Conservation (phyloP, 495 filamentous ascomycete genomes). For the Aspergillus kassunensis region DNA sequence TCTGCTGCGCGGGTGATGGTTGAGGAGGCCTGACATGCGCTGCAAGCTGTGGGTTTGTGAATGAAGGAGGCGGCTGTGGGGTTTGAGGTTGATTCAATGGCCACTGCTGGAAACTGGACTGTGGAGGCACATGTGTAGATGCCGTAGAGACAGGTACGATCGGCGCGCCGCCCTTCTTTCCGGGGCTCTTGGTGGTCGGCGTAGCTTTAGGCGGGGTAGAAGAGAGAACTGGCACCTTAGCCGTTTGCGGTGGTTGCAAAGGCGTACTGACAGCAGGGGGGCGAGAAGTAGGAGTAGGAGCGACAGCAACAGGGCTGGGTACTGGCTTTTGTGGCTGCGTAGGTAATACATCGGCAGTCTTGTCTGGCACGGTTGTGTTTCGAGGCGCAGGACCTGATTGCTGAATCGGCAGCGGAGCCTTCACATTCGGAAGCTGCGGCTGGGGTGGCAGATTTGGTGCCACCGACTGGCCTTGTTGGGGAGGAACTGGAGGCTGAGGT, state of each 20-base stretch:
- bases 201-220: conserved; percentile 11
- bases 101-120: conserved; percentile 43
- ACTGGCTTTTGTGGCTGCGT: conserved; percentile 17
- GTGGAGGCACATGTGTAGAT: conserved; percentile 23
- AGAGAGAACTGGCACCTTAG: conserved; percentile 17
- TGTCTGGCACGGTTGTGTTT: conserved; percentile 13
- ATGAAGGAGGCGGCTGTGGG: conserved; percentile 23
- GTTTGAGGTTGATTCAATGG: conserved; percentile 36
- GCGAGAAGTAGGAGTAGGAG: conserved; percentile 4
- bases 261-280: conserved; percentile 12
- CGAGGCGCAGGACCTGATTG: conserved; percentile 29
- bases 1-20: conserved; percentile 11
- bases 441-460: conserved; percentile 27
- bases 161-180: conserved; percentile 18
- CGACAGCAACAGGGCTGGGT: conserved; percentile 15
- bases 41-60: conserved; percentile 6
- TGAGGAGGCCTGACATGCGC: conserved; percentile 15
- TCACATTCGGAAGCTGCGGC: conserved; percentile 31
- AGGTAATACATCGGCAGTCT: conserved; percentile 19
- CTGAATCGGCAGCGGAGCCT: conserved; percentile 31
- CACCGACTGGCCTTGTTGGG: conserved; percentile 14
- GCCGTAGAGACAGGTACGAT: conserved; percentile 10
- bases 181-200: conserved; percentile 10
- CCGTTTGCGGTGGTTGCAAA: conserved; percentile 25
- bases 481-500: conserved; percentile 9